These are phyloP conservation scores for Coccomyxa sp. DNA, from an alignment of 139 green algal species.

Conservation along the genomic window DNA sequence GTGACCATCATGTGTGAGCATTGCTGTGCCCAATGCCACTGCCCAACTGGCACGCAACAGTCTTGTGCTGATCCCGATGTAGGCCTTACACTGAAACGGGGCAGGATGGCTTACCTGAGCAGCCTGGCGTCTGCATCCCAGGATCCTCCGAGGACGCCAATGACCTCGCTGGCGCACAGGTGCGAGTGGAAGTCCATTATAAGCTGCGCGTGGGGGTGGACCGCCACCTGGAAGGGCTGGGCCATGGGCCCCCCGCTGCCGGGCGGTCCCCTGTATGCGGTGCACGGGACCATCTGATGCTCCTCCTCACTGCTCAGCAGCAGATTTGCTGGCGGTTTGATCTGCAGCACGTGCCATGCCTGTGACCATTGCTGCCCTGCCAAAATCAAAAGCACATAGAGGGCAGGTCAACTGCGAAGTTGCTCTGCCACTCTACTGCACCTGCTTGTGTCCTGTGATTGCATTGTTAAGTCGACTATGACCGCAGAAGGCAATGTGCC, in stretches of 20 bases:
- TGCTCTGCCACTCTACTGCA: too few species aligned
- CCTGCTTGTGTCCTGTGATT: too few species aligned
- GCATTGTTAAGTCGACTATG: too few species aligned
- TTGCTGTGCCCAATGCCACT: too few species aligned
- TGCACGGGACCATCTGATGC: slow-evolving; percentile 45
- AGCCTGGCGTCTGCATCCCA: slow-evolving; percentile 26
- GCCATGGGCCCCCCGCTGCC: slow-evolving; percentile 21
- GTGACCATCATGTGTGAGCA: too few species aligned
- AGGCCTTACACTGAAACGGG: neutral
- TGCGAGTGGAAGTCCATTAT: slow-evolving; percentile 78
- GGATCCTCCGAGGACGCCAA: slow-evolving; percentile 62
- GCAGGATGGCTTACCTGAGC: slow-evolving; percentile 18
- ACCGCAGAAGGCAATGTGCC: too few species aligned
- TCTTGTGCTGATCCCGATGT: too few species aligned
- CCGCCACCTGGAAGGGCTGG: slow-evolving; percentile 54
- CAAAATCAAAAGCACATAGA: too few species aligned
- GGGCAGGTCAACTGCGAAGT: too few species aligned
- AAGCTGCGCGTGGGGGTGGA: slow-evolving; percentile 40
- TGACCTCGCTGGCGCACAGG: slow-evolving; percentile 60
- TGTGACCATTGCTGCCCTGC: too few species aligned
- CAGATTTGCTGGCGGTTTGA: neutral
- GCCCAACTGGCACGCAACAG: too few species aligned
- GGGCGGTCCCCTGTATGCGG: slow-evolving; percentile 35
- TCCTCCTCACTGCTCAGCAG: slow-evolving; percentile 21
- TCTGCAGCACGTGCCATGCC: too few species aligned